These are phyloP conservation scores for Solanum microdontum DNA, from an alignment of 257 asterid genomes.

Conservation along the genomic window DNA sequence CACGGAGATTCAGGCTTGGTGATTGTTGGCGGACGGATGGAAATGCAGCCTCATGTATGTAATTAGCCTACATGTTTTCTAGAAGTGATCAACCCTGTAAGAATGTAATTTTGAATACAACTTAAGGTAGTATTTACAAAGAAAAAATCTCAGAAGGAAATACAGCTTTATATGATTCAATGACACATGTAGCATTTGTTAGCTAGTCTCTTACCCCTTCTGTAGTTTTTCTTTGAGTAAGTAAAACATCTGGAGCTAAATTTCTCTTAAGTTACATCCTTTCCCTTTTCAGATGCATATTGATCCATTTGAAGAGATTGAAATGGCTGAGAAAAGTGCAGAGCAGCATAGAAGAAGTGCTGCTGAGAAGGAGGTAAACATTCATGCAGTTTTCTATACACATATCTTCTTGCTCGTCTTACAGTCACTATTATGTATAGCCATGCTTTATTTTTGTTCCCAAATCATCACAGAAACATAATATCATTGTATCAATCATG, in stretches of 20 bases:
- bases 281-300: conserved; percentile 50
- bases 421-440: not conserved
- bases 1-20: conserved; percentile 93
- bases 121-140: not conserved
- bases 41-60: conserved; percentile 91
- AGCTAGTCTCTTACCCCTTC: not conserved
- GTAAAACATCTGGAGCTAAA: not conserved
- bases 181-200: not conserved
- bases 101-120: not conserved
- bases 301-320: conserved; percentile 97
- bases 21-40: conserved; percentile 97
- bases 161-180: not conserved
- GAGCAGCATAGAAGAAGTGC: conserved; percentile 99
- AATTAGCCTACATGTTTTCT: conserved; percentile 1
- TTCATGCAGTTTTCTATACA: not conserved
- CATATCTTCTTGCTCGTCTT: not conserved
- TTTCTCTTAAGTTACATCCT: not conserved
- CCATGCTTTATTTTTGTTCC: not conserved
- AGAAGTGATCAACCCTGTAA: not conserved
- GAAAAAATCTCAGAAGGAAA: not conserved
- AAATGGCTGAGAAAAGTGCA: conserved; percentile 58
- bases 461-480: not conserved
- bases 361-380: conserved; percentile 80
- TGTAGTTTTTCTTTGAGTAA: not conserved
- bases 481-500: not conserved